Base-by-base conservation (phyloP, 2,329 filamentous ascomycete species). In the Endoconidiophora laricicola region DNA sequence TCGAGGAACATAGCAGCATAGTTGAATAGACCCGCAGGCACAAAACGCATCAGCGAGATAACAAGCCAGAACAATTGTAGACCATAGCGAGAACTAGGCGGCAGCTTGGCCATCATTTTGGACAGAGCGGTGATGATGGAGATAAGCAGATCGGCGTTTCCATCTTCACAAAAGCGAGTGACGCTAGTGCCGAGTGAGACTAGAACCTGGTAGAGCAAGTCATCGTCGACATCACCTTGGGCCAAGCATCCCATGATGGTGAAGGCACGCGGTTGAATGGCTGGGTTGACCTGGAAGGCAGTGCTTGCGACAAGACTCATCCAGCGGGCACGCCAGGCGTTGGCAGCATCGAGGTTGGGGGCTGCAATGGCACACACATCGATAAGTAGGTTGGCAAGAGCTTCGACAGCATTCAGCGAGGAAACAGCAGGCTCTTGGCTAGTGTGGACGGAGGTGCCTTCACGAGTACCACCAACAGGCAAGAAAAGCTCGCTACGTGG, bases 281-380 rank as follows among this genome's bases (percentile, higher is more conserved):
- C 78, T 6, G 79, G 79, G 58, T 83, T 83, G 58, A 79, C 82
- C 59, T 83, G 79, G 59, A 83, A 83, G 0, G 79, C 79, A 7
- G 79, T 83, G 58, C 79, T 83, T 14, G 79, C 78, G 38, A 83
- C 78, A 20, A 83, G 65, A 57, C 78, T 81, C 79, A 83, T 83
- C 79, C 79, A 83, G 18, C 79, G 72, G 18, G 79, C 79, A 23
- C 79, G 73, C 79, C 79, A 83, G 14, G 75, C 72, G 57, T 83
- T 83, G 20, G 78, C 73, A 57, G 79, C 67, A 56, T 83, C 78
- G 6, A 76, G 64, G 0, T 78, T 78, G 9, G 78, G 75, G 10
- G 79, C 79, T 2, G 79, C 78, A 14, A 79, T 66, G 2, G 71
- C 68, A 54, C 76, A 82, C 12, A 80, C 69, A 52, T 83, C 79